A percentile compares a stretch with the other conserved stretches of the same genome.
Conservation (phyloP, 1,284 basidiomycete genomes). For the Leccinum subfulvum region DNA sequence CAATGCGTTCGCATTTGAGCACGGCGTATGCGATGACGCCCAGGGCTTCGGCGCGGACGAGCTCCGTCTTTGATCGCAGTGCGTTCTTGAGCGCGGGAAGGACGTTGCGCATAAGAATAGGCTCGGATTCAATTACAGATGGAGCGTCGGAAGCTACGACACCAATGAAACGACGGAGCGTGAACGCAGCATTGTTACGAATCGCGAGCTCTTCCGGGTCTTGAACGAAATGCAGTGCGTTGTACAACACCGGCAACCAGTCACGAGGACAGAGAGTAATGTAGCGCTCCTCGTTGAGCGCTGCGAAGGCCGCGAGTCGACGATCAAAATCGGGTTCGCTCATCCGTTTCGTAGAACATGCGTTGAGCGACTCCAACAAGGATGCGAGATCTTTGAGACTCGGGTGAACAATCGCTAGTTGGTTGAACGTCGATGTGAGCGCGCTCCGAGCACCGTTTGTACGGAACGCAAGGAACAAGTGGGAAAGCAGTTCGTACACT, state of each 20-base stretch:
- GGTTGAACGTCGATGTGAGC: constrained; percentile 65
- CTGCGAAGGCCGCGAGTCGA: constrained; percentile 76
- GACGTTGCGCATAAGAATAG: constrained; percentile 64
- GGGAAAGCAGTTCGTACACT: constrained; percentile 68
- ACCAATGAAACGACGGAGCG: constrained; percentile 80
- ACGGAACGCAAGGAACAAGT: constrained; percentile 75
- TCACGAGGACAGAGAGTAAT: constrained; percentile 50
- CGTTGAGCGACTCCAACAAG: constrained; percentile 76
- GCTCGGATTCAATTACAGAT: constrained; percentile 36
- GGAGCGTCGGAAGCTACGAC: constrained; percentile 33
- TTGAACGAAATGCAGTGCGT: constrained; percentile 84
- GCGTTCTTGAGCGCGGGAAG: constrained; percentile 84
- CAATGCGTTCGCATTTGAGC: constrained; percentile 60
- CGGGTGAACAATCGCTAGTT: constrained; percentile 53
- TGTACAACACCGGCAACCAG: constrained; percentile 87
- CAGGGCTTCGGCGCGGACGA: constrained; percentile 87
- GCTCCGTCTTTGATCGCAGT: constrained; percentile 79
- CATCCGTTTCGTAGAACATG: constrained; percentile 78
- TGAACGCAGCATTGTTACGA: constrained; percentile 77
- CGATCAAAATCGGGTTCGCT: constrained; percentile 95
- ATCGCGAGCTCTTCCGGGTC: constrained; percentile 90
- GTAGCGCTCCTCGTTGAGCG: constrained; percentile 68
- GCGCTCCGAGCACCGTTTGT: constrained; percentile 67
- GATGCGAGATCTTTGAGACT: constrained; percentile 49
- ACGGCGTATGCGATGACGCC: constrained; percentile 80